phyloP scores from a whole-genome alignment of 306 rosid genomes.

The Cucurbita pepo region DNA sequence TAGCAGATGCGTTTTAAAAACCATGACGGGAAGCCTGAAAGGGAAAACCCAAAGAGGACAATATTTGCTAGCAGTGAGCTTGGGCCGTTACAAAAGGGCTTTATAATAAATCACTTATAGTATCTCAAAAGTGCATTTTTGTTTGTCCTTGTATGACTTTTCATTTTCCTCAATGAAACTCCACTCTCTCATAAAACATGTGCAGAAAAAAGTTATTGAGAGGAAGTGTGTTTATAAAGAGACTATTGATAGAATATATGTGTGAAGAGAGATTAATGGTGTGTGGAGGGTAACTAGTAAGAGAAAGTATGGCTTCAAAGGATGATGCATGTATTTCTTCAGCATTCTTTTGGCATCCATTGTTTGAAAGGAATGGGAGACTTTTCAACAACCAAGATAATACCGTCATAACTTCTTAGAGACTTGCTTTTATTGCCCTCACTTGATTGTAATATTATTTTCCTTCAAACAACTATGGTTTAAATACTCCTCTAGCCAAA shows the following conservation, averaged over 20 bases:
- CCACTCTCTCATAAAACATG: neutral
- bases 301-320: neutral
- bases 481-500: neutral
- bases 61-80: too few species aligned
- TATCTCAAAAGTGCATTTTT: neutral
- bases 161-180: neutral
- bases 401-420: neutral
- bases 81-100: neutral
- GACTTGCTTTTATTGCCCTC: neutral
- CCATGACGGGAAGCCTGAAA: too few species aligned
- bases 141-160: neutral
- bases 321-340: neutral
- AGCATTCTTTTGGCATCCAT: neutral
- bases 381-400: neutral
- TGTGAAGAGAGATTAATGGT: neutral
- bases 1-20: too few species aligned
- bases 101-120: neutral
- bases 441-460: neutral
- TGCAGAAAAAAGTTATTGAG: neutral
- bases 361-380: neutral
- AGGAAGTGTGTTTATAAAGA: neutral
- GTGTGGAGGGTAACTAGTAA: neutral
- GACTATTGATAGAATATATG: neutral
- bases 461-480: neutral
- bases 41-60: too few species aligned